phyloP scores from a whole-genome alignment of 768 basidiomycete genomes.

The Suillus paluster region DNA sequence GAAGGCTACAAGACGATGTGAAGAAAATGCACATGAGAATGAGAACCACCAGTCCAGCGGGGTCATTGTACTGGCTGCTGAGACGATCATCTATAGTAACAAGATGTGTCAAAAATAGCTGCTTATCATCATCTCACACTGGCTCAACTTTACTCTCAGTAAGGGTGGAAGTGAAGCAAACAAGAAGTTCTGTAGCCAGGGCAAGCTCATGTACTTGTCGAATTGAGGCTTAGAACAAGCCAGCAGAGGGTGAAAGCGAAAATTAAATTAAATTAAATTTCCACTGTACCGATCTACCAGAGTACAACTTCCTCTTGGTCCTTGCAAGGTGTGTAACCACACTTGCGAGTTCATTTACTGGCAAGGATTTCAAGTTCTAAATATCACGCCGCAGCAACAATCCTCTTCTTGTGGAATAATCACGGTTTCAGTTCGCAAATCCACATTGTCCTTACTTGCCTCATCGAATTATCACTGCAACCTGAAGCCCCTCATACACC shows the following conservation, averaged over 20 bases:
- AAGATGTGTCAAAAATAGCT: not conserved
- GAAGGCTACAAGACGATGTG: not conserved
- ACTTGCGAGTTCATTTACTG: not conserved
- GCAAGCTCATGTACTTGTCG: conserved; percentile 19
- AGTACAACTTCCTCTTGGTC: not conserved
- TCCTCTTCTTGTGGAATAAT: too few relatives aligned
- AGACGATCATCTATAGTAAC: not conserved
- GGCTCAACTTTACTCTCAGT: conserved; percentile 1
- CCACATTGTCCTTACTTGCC: too few relatives aligned
- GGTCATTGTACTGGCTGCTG: not conserved
- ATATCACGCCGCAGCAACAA: not conserved
- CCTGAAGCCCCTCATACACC: too few relatives aligned
- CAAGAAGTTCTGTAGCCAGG: conserved; percentile 34
- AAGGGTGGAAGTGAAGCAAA: conserved; percentile 27
- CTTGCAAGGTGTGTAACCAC: not conserved
- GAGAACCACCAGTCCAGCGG: not conserved
- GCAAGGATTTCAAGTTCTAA: conserved; percentile 1
- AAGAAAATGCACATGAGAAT: not conserved
- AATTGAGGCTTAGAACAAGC: conserved; percentile 12
- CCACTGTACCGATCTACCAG: too few relatives aligned
- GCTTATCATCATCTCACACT: not conserved
- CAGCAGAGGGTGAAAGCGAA: not conserved
- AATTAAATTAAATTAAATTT: too few relatives aligned
- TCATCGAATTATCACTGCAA: too few relatives aligned
- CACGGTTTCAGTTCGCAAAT: too few relatives aligned